A percentile compares a stretch with the other conserved stretches of the same genome.
phyloP scores from a whole-genome alignment of 495 filamentous ascomycete genomes.

The Trichoderma orchidacearum region DNA sequence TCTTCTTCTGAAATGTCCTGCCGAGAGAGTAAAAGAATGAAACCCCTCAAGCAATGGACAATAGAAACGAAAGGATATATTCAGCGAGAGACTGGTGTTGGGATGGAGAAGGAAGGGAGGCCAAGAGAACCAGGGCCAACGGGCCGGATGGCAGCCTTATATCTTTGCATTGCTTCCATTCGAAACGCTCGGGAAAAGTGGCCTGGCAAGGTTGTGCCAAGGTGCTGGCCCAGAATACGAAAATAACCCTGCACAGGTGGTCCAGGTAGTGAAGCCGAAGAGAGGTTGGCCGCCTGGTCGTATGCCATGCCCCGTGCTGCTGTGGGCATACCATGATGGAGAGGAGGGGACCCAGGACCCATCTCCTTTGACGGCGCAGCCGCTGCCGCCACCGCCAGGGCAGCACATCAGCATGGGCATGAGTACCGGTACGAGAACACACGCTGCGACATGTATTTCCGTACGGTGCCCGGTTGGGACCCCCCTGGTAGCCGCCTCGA shows the following conservation, averaged over 20 bases:
- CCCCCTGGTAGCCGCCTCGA: too few species aligned
- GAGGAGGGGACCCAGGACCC: neutral
- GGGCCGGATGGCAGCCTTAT: neutral
- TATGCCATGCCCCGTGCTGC: neutral
- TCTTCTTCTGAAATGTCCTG: neutral
- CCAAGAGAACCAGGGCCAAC: neutral
- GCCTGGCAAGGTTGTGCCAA: neutral
- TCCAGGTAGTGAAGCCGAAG: neutral
- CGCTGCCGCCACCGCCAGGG: neutral
- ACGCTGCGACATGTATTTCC: neutral
- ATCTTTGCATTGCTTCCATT: neutral
- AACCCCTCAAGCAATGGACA: neutral
- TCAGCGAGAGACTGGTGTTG: neutral
- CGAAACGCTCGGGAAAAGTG: neutral
- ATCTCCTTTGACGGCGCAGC: neutral
- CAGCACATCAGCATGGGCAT: neutral
- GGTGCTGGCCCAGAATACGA: neutral
- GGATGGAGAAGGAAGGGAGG: neutral
- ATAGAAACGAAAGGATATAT: neutral
- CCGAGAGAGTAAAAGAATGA: neutral
- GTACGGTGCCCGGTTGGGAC: neutral
- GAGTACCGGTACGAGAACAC: neutral
- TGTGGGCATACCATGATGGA: constrained; percentile 1
- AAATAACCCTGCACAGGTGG: neutral
- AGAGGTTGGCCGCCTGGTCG: neutral